Percentiles rank a stretch among this genome's conserved stretches.
phyloP scores from a whole-genome alignment of 352 stramenopile species.

The Thalassiosira sp. region DNA sequence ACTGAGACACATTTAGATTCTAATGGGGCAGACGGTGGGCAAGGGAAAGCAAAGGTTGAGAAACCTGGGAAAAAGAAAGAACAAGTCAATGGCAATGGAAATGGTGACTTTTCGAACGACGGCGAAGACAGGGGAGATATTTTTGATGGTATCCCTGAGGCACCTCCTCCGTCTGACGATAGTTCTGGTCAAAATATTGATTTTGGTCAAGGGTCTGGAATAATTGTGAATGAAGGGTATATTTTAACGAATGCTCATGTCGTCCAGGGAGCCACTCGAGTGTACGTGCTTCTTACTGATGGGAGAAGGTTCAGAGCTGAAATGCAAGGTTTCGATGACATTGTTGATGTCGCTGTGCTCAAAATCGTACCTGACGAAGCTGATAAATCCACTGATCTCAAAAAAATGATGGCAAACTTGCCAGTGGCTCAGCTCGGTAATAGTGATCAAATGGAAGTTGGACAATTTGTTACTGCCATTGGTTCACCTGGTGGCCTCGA shows the following conservation, averaged over 20 bases:
- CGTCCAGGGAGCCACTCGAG: constrained; percentile 77
- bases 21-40: background rate
- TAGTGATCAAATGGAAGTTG: constrained; percentile 80
- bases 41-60: background rate
- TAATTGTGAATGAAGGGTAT: constrained; percentile 85
- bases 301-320: constrained; percentile 79
- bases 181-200: constrained; percentile 49
- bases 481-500: constrained; percentile 86
- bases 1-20: constrained; percentile 66
- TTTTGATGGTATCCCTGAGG: constrained; percentile 48
- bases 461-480: constrained; percentile 84
- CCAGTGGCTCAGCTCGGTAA: constrained; percentile 77
- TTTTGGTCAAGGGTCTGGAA: constrained; percentile 81
- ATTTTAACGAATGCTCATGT: constrained; percentile 89
- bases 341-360: constrained; percentile 86
- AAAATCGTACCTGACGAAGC: constrained; percentile 67
- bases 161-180: constrained; percentile 9
- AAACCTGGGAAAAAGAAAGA: constrained; percentile 20
- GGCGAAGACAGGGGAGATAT: constrained; percentile 48
- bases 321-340: constrained; percentile 81
- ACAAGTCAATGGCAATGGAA: constrained; percentile 1
- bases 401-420: constrained; percentile 36
- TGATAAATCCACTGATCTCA: constrained; percentile 1
- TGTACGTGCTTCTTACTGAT: constrained; percentile 77
- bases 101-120: constrained; percentile 12